Evolutionary conservation across 1,284 basidiomycete species (phyloP).

Genomic region (Mycena citricolor): DNA sequence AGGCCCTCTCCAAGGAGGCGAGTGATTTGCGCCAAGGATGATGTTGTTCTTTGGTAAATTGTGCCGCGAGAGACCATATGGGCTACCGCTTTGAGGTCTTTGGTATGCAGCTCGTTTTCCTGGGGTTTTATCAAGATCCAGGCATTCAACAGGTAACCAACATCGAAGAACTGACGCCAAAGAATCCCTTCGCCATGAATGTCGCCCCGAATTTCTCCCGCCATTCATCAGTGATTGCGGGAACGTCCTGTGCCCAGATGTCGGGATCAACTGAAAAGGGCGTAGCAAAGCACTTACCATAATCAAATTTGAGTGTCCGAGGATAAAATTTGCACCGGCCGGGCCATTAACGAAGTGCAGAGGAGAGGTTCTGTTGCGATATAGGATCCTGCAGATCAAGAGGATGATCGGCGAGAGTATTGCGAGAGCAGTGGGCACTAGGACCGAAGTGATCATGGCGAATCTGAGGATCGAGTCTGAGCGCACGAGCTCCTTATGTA

Average conservation of each 20-base stretch:
- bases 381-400: too few relatives aligned
- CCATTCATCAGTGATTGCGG: slow-evolving; percentile 1
- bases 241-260: not conserved
- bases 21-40: too few relatives aligned
- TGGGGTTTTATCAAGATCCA: not conserved
- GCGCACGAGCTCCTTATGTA: too few relatives aligned
- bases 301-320: slow-evolving; percentile 4
- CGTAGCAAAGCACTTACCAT: not conserved
- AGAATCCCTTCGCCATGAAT: slow-evolving; percentile 2
- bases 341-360: slow-evolving; percentile 5
- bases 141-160: not conserved
- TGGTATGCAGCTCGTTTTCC: slow-evolving; percentile 70
- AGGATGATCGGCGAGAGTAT: too few relatives aligned
- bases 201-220: slow-evolving; percentile 7
- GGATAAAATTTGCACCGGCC: not conserved
- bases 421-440: too few relatives aligned
- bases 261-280: not conserved
- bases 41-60: slow-evolving; percentile 76
- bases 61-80: slow-evolving; percentile 69
- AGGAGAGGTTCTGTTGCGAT: slow-evolving; percentile 1
- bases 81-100: slow-evolving; percentile 66
- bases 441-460: too few relatives aligned
- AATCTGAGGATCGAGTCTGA: too few relatives aligned
- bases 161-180: slow-evolving; percentile 8
- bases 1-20: too few relatives aligned